Percentiles rank a stretch among this genome's conserved stretches.
Evolutionary conservation across 805 yeast species (phyloP).

Genomic region (Kodamaea lidongshanica): DNA sequence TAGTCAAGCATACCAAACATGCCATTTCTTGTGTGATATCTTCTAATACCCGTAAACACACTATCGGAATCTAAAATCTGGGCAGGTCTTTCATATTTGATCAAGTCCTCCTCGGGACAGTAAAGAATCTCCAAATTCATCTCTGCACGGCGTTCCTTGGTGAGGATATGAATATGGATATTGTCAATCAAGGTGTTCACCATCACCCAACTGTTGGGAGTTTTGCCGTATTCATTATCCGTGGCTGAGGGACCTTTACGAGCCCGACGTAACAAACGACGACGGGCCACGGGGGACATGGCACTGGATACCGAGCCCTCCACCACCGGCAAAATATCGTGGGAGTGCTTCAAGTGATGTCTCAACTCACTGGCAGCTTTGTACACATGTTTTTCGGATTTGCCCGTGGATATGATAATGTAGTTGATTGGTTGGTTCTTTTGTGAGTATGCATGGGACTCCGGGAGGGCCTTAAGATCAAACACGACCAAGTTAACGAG

Average conservation of each 20-base stretch:
- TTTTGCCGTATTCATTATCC: conserved; percentile 50
- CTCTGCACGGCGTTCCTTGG: conserved; percentile 59
- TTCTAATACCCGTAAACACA: conserved; percentile 19
- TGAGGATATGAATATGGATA: conserved; percentile 66
- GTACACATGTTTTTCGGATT: conserved; percentile 66
- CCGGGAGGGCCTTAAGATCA: conserved; percentile 47
- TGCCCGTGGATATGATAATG: conserved; percentile 66
- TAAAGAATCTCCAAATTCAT: conserved; percentile 70
- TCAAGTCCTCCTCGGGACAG: conserved; percentile 39
- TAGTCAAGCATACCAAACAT: no score
- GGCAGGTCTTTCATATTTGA: conserved; percentile 18
- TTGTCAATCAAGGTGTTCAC: conserved; percentile 60
- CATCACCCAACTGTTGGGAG: conserved; percentile 77
- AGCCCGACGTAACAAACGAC: conserved; percentile 45
- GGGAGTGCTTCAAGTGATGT: conserved; percentile 47
- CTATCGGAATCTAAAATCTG: conserved; percentile 20
- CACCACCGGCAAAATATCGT: conserved; percentile 38
- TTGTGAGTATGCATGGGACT: conserved; percentile 24
- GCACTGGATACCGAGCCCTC: conserved; percentile 71
- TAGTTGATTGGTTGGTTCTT: conserved; percentile 26
- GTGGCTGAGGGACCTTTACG: conserved; percentile 47
- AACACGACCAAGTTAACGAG: conserved; percentile 55
- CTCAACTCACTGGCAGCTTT: conserved; percentile 61
- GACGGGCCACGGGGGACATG: conserved; percentile 32
- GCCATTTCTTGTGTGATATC: no score